A percentile compares a stretch with the other conserved stretches of the same genome.
phyloP scores from a whole-genome alignment of 306 rosid genomes.

The Benincasa hispida region DNA sequence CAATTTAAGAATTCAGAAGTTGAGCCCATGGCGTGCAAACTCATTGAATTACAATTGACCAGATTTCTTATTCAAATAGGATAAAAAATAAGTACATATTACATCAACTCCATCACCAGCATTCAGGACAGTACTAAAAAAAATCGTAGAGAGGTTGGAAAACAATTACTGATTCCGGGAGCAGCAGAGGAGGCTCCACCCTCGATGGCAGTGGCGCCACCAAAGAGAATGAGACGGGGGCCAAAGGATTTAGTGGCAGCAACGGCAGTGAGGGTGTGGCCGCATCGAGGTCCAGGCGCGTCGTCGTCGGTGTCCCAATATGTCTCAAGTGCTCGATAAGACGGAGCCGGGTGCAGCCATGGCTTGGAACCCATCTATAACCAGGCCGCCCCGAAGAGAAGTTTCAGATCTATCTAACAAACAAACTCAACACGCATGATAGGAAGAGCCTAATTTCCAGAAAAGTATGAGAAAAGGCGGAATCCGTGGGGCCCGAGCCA shows the following conservation, averaged over 20 bases:
- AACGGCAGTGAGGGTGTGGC: constrained; percentile 80
- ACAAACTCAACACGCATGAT: constrained; percentile 5
- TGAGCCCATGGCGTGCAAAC: not conserved
- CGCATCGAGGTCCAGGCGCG: constrained; percentile 90
- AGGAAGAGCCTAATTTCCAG: constrained; percentile 7
- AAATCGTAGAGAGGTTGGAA: not conserved
- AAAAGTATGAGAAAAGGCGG: not conserved
- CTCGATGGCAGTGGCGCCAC: constrained; percentile 97
- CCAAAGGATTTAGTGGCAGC: constrained; percentile 81
- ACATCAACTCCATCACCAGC: not conserved
- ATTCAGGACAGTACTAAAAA: not conserved
- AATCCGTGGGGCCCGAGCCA: constrained; percentile 30
- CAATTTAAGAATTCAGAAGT: not conserved
- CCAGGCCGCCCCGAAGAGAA: constrained; percentile 1
- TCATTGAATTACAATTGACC: not conserved
- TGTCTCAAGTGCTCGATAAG: constrained; percentile 45
- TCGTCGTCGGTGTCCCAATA: constrained; percentile 90
- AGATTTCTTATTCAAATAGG: not conserved
- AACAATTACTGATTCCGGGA: constrained; percentile 68
- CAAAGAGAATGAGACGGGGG: constrained; percentile 78
- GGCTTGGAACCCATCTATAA: constrained; percentile 70
- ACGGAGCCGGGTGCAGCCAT: constrained; percentile 85
- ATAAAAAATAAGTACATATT: not conserved
- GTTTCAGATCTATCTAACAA: constrained; percentile 12
- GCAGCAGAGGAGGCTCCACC: constrained; percentile 73